Base-by-base conservation (phyloP, 176 grass and related monocot species). In the Eragrostis curvula region DNA sequence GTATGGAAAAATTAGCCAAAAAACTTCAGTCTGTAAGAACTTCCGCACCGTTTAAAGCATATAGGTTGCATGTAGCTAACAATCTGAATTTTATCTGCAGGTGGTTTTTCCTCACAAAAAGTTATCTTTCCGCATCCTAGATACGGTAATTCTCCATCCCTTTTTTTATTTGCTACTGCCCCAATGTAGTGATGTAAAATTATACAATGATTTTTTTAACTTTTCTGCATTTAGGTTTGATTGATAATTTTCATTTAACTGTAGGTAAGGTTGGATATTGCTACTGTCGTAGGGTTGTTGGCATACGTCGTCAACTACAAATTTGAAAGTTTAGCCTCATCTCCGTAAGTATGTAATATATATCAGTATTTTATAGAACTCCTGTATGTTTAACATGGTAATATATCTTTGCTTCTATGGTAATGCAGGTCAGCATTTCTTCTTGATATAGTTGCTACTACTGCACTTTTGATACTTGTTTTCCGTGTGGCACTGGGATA, bases 81-180 rank as follows among this genome's bases (percentile, higher is more conserved):
- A 80, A 23, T 39, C 10, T 76, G 58, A 75, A 39, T 9, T 70
- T 89, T 75, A 2, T 46, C 1, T 91, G 75, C 77, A 98, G 96
- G 96, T 98, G 63, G 93, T 98, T 88, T 98, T 98, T 21, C 96
- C 96, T 75, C 90, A 98, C 85, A 98, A 98, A 77, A 95, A 98
- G 59, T 64, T 98, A 55, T 98, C 92, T 53, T 98, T 98, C 77
- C 96, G 96, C 61, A 95, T 98, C 82, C 84, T 98, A 53, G 96
- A 98, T 90, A 92, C 96, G 53, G 96, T 95, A 98, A 89, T 81
- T 89, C 28, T 43, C 23, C n/a, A 14, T 73, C 13, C 9, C 64
- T 62, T 17, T 30, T 18, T 48, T 83, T 68, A 23, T 81, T 23
- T 61, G 27, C 45, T 47, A 18, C 82, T 36, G 1, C 58, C 18